phyloP scores from a whole-genome alignment of 2,329 filamentous ascomycete genomes.

The Chlorencoelia australis region DNA sequence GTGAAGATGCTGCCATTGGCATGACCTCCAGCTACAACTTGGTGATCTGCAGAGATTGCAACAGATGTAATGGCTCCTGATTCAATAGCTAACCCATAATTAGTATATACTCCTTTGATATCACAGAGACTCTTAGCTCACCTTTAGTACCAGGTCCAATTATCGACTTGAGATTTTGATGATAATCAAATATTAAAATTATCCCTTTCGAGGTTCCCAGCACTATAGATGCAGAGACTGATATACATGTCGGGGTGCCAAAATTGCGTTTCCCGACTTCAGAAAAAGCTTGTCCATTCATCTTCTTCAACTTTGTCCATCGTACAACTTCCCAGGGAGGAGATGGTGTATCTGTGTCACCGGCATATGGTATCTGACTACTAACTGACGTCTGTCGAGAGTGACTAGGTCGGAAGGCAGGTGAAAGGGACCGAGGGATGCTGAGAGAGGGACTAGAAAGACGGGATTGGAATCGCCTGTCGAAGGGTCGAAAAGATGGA shows the following conservation, averaged over 20 bases:
- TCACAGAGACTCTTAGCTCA: conserved; percentile 29
- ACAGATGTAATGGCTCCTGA: conserved; percentile 80
- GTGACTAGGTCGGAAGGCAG: conserved; percentile 61
- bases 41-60: conserved; percentile 87
- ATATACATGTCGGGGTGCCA: conserved; percentile 80
- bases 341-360: conserved; percentile 60
- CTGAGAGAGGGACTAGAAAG: conserved; percentile 48
- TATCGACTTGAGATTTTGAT: conserved; percentile 87
- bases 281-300: conserved; percentile 83
- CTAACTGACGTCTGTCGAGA: conserved; percentile 73
- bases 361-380: conserved; percentile 54
- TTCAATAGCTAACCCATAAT: conserved; percentile 61
- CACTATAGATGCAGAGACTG: conserved; percentile 78
- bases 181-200: conserved; percentile 93
- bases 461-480: conserved; percentile 85
- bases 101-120: conserved; percentile 4
- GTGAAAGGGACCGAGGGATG: conserved; percentile 60
- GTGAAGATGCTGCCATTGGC: conserved; percentile 88
- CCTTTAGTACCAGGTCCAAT: conserved; percentile 89
- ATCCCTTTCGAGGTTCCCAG: conserved; percentile 91
- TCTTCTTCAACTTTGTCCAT: conserved; percentile 88
- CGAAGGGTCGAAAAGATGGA: conserved; percentile 84
- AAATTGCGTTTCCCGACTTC: conserved; percentile 89
- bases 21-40: conserved; percentile 84
- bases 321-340: conserved; percentile 94